Evolutionary conservation across 441 rosid genomes (phyloP).

Genomic region (Erodium texanum): DNA sequence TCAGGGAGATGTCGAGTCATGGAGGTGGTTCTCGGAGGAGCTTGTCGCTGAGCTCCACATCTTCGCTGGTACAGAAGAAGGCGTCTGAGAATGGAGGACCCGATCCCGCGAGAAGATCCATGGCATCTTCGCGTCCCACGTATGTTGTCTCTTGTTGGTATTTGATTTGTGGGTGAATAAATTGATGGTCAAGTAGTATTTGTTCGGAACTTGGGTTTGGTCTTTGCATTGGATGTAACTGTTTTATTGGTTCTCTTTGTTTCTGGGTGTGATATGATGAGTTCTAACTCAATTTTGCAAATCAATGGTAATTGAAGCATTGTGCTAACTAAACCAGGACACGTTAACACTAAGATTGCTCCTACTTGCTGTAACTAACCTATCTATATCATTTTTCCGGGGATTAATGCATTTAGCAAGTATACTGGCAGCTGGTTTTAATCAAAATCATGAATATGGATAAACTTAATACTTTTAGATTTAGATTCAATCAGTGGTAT

Average conservation of each 20-base stretch:
- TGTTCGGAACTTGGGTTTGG: too few relatives aligned
- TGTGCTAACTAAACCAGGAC: not conserved
- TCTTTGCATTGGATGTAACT: not conserved
- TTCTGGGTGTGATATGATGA: too few relatives aligned
- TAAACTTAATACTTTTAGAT: not conserved
- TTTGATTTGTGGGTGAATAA: not conserved
- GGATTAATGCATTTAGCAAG: not conserved
- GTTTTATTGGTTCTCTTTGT: not conserved
- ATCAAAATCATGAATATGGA: not conserved
- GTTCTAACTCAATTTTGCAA: not conserved
- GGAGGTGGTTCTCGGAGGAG: conserved; percentile 64
- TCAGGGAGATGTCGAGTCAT: conserved; percentile 41
- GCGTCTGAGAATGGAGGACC: conserved; percentile 41
- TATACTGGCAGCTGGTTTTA: not conserved
- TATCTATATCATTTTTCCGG: not conserved
- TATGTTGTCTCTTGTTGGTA: conserved; percentile 20
- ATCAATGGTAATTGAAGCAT: not conserved
- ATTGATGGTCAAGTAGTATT: not conserved
- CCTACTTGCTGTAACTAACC: not conserved
- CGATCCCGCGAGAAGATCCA: conserved; percentile 47
- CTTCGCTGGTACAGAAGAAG: conserved; percentile 48
- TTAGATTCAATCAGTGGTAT: not conserved
- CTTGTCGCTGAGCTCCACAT: conserved; percentile 38
- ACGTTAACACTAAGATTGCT: not conserved
- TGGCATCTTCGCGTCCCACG: conserved; percentile 57